Conservation (phyloP, 495 filamentous ascomycete species). For the Daldinia vernicosa region DNA sequence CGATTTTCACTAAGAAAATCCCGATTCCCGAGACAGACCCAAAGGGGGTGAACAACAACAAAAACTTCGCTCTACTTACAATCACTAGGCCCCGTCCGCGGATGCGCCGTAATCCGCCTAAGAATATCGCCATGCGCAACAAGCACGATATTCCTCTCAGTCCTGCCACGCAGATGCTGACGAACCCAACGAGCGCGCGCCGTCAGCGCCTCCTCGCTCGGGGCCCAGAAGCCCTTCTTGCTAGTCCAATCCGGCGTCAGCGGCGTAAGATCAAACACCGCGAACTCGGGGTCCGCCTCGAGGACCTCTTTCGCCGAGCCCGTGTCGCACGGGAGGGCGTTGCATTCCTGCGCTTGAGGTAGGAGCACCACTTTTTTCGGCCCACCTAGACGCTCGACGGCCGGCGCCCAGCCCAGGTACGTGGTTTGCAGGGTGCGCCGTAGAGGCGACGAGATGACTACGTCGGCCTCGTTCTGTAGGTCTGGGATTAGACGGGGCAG, state of each 20-base stretch:
- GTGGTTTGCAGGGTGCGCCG: slow-evolving; percentile 41
- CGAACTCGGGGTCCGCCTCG: slow-evolving; percentile 36
- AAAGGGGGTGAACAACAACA: background rate
- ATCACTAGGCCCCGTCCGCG: slow-evolving; percentile 48
- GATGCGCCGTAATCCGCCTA: slow-evolving; percentile 38
- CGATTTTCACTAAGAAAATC: background rate
- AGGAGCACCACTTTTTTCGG: slow-evolving; percentile 25
- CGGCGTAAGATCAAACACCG: slow-evolving; percentile 28
- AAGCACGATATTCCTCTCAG: slow-evolving; percentile 66
- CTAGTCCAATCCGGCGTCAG: slow-evolving; percentile 41
- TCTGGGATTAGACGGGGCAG: slow-evolving; percentile 22
- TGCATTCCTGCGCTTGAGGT: slow-evolving; percentile 48
- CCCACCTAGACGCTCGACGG: slow-evolving; percentile 32
- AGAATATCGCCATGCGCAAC: slow-evolving; percentile 67
- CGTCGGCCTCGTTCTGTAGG: slow-evolving; percentile 25
- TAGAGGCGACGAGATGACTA: slow-evolving; percentile 33
- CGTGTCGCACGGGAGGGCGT: slow-evolving; percentile 52
- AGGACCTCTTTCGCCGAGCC: slow-evolving; percentile 41
- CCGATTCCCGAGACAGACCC: background rate
- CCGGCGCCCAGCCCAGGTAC: slow-evolving; percentile 29
- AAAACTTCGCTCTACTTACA: slow-evolving; percentile 5
- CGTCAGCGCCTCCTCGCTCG: slow-evolving; percentile 21
- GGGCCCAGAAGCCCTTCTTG: slow-evolving; percentile 36
- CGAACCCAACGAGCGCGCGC: slow-evolving; percentile 29
- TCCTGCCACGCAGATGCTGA: slow-evolving; percentile 51